A percentile compares a stretch with the other conserved stretches of the same genome.
phyloP scores from a whole-genome alignment of 2,329 filamentous ascomycete species.

The Geosmithia morbida region DNA sequence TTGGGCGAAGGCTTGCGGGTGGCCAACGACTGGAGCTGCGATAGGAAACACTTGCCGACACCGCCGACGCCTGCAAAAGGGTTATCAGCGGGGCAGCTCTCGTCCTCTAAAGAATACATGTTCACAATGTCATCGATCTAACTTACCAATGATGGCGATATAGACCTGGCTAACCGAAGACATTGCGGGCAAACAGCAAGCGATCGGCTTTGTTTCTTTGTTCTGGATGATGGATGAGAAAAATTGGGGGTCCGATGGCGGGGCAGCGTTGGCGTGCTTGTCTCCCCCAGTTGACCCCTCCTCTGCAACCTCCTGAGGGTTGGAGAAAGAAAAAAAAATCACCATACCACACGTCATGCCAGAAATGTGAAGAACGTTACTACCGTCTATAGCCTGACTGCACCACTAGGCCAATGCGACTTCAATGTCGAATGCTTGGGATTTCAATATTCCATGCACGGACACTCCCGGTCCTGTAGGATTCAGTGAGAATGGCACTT shows the following conservation, averaged over 20 bases:
- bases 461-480: not conserved
- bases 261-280: constrained; percentile 5
- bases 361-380: not conserved
- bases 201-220: constrained; percentile 5
- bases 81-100: not conserved
- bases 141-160: constrained; percentile 37
- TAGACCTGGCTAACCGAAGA: constrained; percentile 29
- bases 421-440: not conserved
- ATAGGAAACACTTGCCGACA: constrained; percentile 82
- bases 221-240: constrained; percentile 10
- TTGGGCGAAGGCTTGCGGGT: constrained; percentile 52
- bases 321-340: not conserved
- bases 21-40: constrained; percentile 58
- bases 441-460: not conserved
- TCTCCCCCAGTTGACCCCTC: not conserved
- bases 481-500: not conserved
- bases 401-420: not conserved
- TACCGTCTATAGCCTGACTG: not conserved
- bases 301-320: not conserved
- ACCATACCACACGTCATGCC: not conserved
- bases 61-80: constrained; percentile 62
- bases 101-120: not conserved
- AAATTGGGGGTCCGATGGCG: constrained; percentile 17
- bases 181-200: constrained; percentile 17
- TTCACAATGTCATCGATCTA: not conserved